Evolutionary conservation across 495 filamentous ascomycete species (phyloP).

Genomic region (Penicillium crystallinum): DNA sequence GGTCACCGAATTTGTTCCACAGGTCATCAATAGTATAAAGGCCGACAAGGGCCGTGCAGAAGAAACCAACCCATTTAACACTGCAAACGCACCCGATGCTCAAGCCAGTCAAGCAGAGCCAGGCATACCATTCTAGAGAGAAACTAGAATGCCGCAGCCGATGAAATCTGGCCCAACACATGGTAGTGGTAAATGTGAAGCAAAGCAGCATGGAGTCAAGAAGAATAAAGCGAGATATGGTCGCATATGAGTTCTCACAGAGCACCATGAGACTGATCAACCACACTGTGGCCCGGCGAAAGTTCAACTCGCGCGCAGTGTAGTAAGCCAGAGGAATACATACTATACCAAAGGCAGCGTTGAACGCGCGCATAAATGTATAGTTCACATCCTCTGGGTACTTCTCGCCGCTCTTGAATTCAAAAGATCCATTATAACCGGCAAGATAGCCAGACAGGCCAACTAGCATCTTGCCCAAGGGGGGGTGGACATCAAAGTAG

Average conservation of each 20-base stretch:
- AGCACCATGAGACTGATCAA: conserved; percentile 93
- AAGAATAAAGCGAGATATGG: conserved; percentile 95
- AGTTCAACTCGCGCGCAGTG: conserved; percentile 84
- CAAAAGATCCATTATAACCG: conserved; percentile 98
- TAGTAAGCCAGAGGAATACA: conserved; percentile 94
- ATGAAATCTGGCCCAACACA: conserved; percentile 97
- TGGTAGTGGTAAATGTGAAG: conserved; percentile 92
- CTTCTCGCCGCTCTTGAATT: conserved; percentile 96
- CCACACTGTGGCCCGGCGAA: conserved; percentile 84
- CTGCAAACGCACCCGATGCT: conserved; percentile 97
- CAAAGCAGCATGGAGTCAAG: conserved; percentile 97
- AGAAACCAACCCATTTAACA: conserved; percentile 96
- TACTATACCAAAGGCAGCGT: conserved; percentile 85
- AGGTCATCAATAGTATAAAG: conserved; percentile 95
- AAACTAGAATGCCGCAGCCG: conserved; percentile 77
- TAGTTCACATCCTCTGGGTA: conserved; percentile 94
- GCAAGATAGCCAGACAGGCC: conserved; percentile 92
- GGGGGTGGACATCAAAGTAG: conserved; percentile 98
- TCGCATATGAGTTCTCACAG: conserved; percentile 97
- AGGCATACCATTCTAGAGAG: conserved; percentile 81
- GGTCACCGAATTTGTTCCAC: conserved; percentile 96
- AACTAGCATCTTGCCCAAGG: conserved; percentile 96
- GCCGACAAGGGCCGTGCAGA: conserved; percentile 89
- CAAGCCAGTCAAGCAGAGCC: conserved; percentile 85
- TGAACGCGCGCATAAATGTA: conserved; percentile 98